These are phyloP conservation scores for Euphorbia lathyris DNA, from an alignment of 345 rosid species.

Conservation along the genomic window DNA sequence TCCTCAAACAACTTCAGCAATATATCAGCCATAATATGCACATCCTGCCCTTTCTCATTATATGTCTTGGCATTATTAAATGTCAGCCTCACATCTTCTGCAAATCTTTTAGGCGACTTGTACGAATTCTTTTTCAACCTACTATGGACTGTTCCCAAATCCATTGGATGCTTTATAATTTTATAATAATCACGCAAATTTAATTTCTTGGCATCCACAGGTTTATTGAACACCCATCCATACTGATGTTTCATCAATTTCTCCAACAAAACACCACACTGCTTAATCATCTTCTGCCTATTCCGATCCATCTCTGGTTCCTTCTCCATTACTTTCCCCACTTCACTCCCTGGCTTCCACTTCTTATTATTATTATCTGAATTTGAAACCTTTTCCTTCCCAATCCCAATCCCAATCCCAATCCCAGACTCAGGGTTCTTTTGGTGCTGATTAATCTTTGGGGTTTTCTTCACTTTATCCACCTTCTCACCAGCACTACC, in stretches of 20 bases:
- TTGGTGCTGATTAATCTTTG: conserved; percentile 28
- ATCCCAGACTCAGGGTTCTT: conserved; percentile 25
- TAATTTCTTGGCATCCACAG: conserved; percentile 74
- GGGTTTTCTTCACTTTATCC: conserved; percentile 33
- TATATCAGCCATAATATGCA: conserved; percentile 63
- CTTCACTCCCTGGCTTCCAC: conserved; percentile 28
- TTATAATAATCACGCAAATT: conserved; percentile 70
- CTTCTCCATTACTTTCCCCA: conserved; percentile 27
- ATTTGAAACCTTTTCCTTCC: conserved; percentile 28
- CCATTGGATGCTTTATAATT: conserved; percentile 84
- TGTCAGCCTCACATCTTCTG: conserved; percentile 81
- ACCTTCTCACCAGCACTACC: conserved; percentile 21
- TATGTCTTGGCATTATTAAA: conserved; percentile 79
- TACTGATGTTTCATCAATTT: conserved; percentile 77
- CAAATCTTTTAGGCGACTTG: conserved; percentile 67
- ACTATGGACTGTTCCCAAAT: conserved; percentile 78
- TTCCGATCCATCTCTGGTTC: conserved; percentile 32
- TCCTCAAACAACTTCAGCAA: conserved; percentile 63
- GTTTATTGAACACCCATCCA: conserved; percentile 82
- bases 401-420: conserved; percentile 15
- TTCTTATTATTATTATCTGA: conserved; percentile 43
- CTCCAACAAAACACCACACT: conserved; percentile 54
- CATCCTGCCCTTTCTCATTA: conserved; percentile 86
- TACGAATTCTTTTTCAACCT: conserved; percentile 62
- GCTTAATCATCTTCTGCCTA: conserved; percentile 46